Base-by-base conservation (phyloP, 2,329 filamentous ascomycete genomes). In the Trichothecium sympodiale region DNA sequence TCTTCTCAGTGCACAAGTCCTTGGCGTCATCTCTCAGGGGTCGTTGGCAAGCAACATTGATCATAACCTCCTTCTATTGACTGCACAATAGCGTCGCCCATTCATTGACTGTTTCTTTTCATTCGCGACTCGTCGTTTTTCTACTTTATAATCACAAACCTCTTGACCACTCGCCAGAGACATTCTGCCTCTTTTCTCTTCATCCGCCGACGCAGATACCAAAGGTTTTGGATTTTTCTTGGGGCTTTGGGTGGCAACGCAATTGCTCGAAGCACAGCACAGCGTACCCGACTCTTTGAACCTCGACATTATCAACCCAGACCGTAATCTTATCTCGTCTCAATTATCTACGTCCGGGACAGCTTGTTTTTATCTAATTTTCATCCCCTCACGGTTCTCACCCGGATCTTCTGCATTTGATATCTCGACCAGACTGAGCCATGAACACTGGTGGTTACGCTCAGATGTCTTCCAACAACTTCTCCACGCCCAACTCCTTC, bases 391-490 rank as follows among this genome's bases (percentile, higher is more conserved):
- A 29, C 25, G 17, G 7, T 29, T 25, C 28, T 14, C 32, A 18
- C 17, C n/a, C 38, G 27, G 31, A 10, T 38, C 32, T 37, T 33
- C 36, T 25, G 30, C 26, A 34, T 39, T 41, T 36, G 33, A 30
- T 30, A 36, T 25, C 28, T 37, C 32, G 28, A 38, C 29, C 31
- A 23, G 40, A 49, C 54, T 64, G 66, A 71, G 64, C 61, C 49
- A 80, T 93, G 81, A 83, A 94, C 89, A 80, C 89, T 77, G 89
- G 89, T 75, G 86, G 87, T 91, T 85, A 94, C 71, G 82, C 87
- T 91, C 87, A 93, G 75, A 96, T 96, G 89, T 84, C 86, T 68
- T 89, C 86, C 71, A 84, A 80, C 70, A 74, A 80, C 61, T 83
- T 83, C 60, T 65, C 73, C 58, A 70, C 81, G 59, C 69, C 74